These are phyloP conservation scores for Choricystis sp. DNA, from an alignment of 139 green algal genomes.

Conservation along the genomic window DNA sequence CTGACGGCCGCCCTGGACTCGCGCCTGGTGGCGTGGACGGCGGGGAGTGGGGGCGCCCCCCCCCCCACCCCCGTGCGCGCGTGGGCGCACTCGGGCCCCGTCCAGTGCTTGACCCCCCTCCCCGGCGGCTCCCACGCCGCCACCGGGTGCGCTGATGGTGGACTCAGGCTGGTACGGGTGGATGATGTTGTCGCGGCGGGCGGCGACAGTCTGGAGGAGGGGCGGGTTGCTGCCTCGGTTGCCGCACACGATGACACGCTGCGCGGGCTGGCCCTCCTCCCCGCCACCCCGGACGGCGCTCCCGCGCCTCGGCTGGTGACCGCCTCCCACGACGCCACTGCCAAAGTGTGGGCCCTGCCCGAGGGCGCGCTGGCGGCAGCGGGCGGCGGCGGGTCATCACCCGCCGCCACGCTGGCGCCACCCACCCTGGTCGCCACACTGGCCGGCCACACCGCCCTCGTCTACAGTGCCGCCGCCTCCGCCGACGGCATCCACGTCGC, in stretches of 20 bases:
- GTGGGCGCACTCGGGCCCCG: conserved; percentile 56
- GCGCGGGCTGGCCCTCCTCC: conserved; percentile 49
- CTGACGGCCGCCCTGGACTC: conserved; percentile 72
- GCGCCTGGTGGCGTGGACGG: conserved; percentile 56
- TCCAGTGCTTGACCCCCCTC: conserved; percentile 55
- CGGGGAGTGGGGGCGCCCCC: conserved; percentile 18
- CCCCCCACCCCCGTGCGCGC: conserved; percentile 13
- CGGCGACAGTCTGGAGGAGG: neutral
- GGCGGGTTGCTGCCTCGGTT: conserved; percentile 13
- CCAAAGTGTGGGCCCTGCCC: conserved; percentile 18
- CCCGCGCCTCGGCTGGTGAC: conserved; percentile 58
- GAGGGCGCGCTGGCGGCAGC: conserved; percentile 6
- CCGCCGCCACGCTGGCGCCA: neutral
- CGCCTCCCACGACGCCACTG: conserved; percentile 74
- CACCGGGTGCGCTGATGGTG: conserved; percentile 46
- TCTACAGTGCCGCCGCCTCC: conserved; percentile 50
- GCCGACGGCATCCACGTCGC: conserved; percentile 22
- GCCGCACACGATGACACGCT: conserved; percentile 69
- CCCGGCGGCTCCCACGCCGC: conserved; percentile 23
- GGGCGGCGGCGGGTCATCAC: neutral
- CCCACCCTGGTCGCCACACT: conserved; percentile 35
- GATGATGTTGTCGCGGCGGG: too few species aligned
- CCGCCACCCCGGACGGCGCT: conserved; percentile 29
- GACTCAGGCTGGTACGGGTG: too few species aligned
- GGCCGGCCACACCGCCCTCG: conserved; percentile 67